These are phyloP conservation scores for Durusdinium trenchii DNA, from an alignment of 73 alveolate species.

Conservation along the genomic window DNA sequence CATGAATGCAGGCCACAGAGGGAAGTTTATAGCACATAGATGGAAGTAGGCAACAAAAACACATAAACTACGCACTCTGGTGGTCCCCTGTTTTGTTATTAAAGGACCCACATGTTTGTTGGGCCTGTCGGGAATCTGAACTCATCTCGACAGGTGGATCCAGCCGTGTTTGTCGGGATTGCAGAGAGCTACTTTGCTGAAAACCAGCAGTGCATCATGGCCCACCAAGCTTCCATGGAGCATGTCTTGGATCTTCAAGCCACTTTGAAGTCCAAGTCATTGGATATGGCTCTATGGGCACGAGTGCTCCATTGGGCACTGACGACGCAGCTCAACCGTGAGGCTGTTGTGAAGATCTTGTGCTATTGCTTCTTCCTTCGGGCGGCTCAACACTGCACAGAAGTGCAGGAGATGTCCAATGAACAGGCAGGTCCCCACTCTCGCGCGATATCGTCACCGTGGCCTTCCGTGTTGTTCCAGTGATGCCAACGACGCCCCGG, in stretches of 20 bases:
- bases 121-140: background rate
- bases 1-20: no score
- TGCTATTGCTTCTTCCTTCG: slow-evolving; percentile 54
- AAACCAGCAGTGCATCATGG: slow-evolving; percentile 16
- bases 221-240: background rate
- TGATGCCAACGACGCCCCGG: background rate
- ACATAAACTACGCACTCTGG: no score
- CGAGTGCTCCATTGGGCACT: slow-evolving; percentile 33
- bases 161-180: background rate
- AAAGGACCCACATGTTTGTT: background rate
- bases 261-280: background rate
- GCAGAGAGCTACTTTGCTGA: slow-evolving; percentile 7
- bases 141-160: slow-evolving; percentile 59
- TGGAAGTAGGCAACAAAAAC: no score
- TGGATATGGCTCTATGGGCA: background rate
- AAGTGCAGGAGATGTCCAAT: slow-evolving; percentile 14
- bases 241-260: background rate
- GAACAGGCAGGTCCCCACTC: slow-evolving; percentile 6
- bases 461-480: background rate
- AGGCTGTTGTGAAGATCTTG: slow-evolving; percentile 10
- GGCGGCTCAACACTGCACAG: slow-evolving; percentile 27
- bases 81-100: background rate
- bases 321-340: background rate
- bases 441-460: no score
- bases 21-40: no score